These are phyloP conservation scores for Cutaneotrichosporon mucoides DNA, from an alignment of 1,284 basidiomycete species.

Conservation along the genomic window DNA sequence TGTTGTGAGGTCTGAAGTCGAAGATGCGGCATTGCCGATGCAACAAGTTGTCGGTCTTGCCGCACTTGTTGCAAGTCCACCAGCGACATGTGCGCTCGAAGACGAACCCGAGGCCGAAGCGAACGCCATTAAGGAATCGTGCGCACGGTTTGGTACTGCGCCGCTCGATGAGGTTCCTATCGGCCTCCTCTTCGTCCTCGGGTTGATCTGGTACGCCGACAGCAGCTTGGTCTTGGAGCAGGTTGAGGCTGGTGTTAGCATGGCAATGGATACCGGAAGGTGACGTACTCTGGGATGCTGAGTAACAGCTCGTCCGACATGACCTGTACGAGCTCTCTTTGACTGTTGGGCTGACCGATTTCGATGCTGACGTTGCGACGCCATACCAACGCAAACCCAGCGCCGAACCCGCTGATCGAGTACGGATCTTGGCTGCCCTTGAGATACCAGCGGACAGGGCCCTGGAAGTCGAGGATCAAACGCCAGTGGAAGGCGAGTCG, in stretches of 20 bases:
- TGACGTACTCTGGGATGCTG: conserved; percentile 71
- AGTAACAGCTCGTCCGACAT: conserved; percentile 73
- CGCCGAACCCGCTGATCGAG: conserved; percentile 64
- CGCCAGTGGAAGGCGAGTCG: conserved; percentile 81
- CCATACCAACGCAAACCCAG: conserved; percentile 88
- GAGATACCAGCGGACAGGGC: conserved; percentile 73
- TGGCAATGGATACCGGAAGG: not conserved
- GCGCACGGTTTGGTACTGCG: conserved; percentile 61
- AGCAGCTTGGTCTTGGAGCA: conserved; percentile 52
- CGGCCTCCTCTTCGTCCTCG: conserved; percentile 1
- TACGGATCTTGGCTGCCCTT: conserved; percentile 87
- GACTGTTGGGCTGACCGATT: conserved; percentile 69
- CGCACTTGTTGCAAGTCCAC: conserved; percentile 58
- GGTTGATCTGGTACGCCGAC: conserved; percentile 38
- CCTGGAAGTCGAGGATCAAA: conserved; percentile 65
- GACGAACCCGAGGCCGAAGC: conserved; percentile 80
- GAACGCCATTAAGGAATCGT: conserved; percentile 79
- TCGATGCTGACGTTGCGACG: conserved; percentile 68
- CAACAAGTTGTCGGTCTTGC: conserved; percentile 57
- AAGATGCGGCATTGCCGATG: conserved; percentile 78
- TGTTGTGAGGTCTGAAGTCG: conserved; percentile 76
- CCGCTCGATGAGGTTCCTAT: conserved; percentile 9
- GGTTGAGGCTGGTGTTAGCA: conserved; percentile 40
- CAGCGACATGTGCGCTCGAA: conserved; percentile 79
- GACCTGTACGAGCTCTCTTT: conserved; percentile 79